Base-by-base conservation (phyloP, 2,329 filamentous ascomycete genomes). In the Onygenales sp. region DNA sequence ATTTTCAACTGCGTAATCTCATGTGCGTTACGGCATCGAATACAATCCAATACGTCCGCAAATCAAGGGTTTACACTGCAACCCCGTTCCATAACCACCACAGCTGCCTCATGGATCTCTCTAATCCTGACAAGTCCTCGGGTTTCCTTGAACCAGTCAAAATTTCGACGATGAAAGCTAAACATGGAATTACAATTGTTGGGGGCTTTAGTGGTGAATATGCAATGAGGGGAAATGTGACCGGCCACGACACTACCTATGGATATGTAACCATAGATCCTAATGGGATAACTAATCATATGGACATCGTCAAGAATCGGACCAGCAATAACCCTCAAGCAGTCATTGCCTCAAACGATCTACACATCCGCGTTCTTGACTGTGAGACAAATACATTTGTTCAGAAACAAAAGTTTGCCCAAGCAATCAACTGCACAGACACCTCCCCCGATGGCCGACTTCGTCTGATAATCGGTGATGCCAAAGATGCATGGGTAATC, bases 1-100 rank as follows among this genome's bases (percentile, higher is more conserved):
- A 83, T 61, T 82, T 81, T 57, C 80, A 83, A 59, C 72, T 83
- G 3, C 78, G 80, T 11, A 81, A 83, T 57, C 65, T 81, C 7
- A 70, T 83, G 60, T 76, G 77, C 5, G 75, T 77, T 3, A 76
- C 73, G 7, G 76, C 76, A 10, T 74, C 75, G 42, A 77, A 79
- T 55, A 79, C 80, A 47, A 65, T 83, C 3, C 78, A 78, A 59
- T 83, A 81, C 61, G 74, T 76, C 27, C 66, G 68, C 21, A 69
- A 71, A 32, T 73, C 72, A 13, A 71, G 72, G 54, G 66, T 83
- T 4, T 69, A 74, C 52, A 75, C 73, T 11, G 78, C 77, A 54
- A 72, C 78, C 32, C 73, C 77, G 0, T 70, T 69, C 32, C 74
- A 76, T 9, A 63, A 69, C 3, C 59, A 67, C 7, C 61, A 70